phyloP scores from a whole-genome alignment of 2,329 filamentous ascomycete species.

The Aspergillus ustus region DNA sequence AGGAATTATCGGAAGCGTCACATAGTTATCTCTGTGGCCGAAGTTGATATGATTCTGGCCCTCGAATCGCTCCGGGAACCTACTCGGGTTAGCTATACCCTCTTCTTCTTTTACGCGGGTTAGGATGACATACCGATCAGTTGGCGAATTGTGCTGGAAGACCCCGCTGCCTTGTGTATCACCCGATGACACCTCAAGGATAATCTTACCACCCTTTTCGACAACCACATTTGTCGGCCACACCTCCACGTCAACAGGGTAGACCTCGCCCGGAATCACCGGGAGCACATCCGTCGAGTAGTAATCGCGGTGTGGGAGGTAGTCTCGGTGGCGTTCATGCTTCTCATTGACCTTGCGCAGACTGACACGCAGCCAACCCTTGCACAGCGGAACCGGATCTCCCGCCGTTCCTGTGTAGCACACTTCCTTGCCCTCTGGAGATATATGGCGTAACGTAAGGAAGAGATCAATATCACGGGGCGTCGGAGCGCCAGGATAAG shows the following conservation, averaged over 20 bases:
- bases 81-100: constrained; percentile 20
- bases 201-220: constrained; percentile 36
- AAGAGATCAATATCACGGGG: constrained; percentile 60
- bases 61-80: constrained; percentile 49
- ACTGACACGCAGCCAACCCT: constrained; percentile 60
- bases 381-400: constrained; percentile 58
- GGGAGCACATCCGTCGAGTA: constrained; percentile 53
- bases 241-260: constrained; percentile 54
- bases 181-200: constrained; percentile 42
- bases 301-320: constrained; percentile 57
- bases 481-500: constrained; percentile 42
- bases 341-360: constrained; percentile 53
- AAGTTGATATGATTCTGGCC: constrained; percentile 57
- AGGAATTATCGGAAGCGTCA: constrained; percentile 55
- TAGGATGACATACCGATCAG: constrained; percentile 33
- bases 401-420: constrained; percentile 62
- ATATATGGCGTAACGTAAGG: constrained; percentile 59
- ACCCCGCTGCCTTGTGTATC: constrained; percentile 59
- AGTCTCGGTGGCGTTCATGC: constrained; percentile 50
- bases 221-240: constrained; percentile 46
- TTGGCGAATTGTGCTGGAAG: constrained; percentile 52
- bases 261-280: constrained; percentile 56
- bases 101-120: background rate
- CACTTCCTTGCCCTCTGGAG: constrained; percentile 55
- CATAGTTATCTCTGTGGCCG: constrained; percentile 52